Base-by-base conservation (phyloP, 2,329 filamentous ascomycete species). In the Ophiostoma piceae region DNA sequence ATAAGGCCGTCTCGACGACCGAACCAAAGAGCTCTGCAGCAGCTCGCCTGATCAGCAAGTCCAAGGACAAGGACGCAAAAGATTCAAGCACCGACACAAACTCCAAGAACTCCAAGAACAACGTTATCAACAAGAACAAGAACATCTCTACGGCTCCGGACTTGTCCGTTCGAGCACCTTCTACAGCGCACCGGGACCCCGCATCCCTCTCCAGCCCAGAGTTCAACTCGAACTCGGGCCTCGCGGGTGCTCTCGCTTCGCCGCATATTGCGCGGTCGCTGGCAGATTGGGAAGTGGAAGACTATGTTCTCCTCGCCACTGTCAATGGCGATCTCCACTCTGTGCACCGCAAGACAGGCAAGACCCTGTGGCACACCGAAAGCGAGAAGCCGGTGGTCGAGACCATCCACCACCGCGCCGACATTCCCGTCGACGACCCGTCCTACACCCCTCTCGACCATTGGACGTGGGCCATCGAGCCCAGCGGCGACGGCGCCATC, bases 211-310 rank as follows among this genome's bases (percentile, higher is more conserved):
- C 62, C 62, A 22, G 54, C 54, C 22, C 57, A 62, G 64, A 66
- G 35, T 37, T 66, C 64, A 43, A 66, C 64, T 26, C 64, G 5
- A 43, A 39, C 35, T 39, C 64, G 22, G 37, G 64, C 64, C n/a
- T 39, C 22, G 65, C 65, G 47, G 66, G 66, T 39, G n/a, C 37
- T 66, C 84, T 91, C 80, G 87, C 90, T 84, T 89, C 91, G 91
- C 91, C 90, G 90, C 90, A 92, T 79, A 85, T 86, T 90, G 94
- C 93, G 94, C 94, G 94, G 88, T 96, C 90, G 85, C 85, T 98
- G 87, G 90, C 94, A 87, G 94, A 97, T 84, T 98, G 94, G 94
- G 92, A 97, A 91, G 94, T 97, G 83, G 94, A 98, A 92, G 94
- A 98, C 85, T 96, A 97, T 87, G 92, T 98, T 83, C 92, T 99